phyloP scores from a whole-genome alignment of 352 stramenopile species.

The Elongisporangium undulatum region DNA sequence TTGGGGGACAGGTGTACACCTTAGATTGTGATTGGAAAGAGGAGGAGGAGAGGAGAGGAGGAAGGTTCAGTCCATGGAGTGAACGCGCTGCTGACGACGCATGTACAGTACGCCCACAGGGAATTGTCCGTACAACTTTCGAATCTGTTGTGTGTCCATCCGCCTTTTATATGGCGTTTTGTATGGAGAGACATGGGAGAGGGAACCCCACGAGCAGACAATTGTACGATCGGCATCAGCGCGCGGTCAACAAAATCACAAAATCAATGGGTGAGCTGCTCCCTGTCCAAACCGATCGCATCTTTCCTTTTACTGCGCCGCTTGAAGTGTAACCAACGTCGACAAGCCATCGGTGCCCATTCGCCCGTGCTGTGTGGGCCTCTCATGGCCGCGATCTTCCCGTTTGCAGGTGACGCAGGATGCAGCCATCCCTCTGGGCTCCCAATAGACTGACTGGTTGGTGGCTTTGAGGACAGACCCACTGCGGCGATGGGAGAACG shows the following conservation, averaged over 20 bases:
- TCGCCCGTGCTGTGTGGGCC: too few relatives aligned
- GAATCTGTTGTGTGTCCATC: neutral
- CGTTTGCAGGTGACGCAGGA: constrained; percentile 22
- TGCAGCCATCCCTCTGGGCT: neutral
- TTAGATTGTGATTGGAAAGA: neutral
- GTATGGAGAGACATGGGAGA: neutral
- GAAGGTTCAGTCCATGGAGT: neutral
- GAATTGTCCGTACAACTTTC: neutral
- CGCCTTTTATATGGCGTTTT: neutral
- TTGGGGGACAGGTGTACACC: neutral
- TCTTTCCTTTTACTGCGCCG: neutral
- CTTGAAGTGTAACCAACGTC: neutral
- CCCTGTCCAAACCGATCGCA: neutral
- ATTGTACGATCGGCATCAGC: neutral
- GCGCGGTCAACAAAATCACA: neutral
- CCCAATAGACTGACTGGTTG: neutral
- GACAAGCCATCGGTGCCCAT: neutral
- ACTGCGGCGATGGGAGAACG: constrained; percentile 19
- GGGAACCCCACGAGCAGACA: neutral
- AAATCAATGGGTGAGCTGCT: neutral
- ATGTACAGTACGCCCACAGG: neutral
- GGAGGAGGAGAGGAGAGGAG: neutral
- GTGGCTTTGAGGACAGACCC: constrained; percentile 14
- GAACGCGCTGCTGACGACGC: constrained; percentile 8
- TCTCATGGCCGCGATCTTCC: constrained; percentile 28